Evolutionary conservation across 2,329 filamentous ascomycete species (phyloP).

Genomic region (Ophiostoma angusticollis): DNA sequence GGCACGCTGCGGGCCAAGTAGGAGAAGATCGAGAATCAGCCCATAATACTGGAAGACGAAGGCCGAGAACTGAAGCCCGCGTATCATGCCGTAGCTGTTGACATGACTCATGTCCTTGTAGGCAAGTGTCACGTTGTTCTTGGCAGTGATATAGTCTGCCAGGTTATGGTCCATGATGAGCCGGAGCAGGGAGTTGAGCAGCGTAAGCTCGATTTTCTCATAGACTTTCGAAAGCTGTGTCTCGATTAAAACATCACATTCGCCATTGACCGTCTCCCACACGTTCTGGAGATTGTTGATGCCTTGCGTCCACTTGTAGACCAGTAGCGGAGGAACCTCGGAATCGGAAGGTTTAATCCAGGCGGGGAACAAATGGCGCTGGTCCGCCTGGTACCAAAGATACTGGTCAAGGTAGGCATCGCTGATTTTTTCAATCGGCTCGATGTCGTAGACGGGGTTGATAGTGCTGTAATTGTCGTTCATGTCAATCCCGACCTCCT

Average conservation of each 20-base stretch:
- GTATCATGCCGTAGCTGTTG: constrained; percentile 97
- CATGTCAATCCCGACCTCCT: constrained; percentile 99
- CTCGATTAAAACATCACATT: constrained; percentile 98
- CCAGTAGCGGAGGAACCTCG: constrained; percentile 84
- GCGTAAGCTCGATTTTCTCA: constrained; percentile 94
- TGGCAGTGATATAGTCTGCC: constrained; percentile 96
- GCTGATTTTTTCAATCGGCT: constrained; percentile 98
- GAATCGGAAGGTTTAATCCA: constrained; percentile 99
- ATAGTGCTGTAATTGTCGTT: constrained; percentile 99
- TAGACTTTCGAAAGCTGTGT: constrained; percentile 98
- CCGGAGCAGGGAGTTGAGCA: constrained; percentile 83
- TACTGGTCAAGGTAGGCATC: constrained; percentile 98
- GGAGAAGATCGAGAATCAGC: constrained; percentile 79
- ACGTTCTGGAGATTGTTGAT: constrained; percentile 97
- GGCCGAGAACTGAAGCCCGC: constrained; percentile 91
- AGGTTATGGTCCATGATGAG: constrained; percentile 99
- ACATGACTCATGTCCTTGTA: constrained; percentile 99
- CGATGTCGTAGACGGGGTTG: constrained; percentile 97
- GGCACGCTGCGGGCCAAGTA: constrained; percentile 88
- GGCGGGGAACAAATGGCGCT: constrained; percentile 88
- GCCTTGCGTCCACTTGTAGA: constrained; percentile 98
- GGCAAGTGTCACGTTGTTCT: constrained; percentile 97
- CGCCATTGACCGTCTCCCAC: constrained; percentile 85
- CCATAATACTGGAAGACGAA: constrained; percentile 99
- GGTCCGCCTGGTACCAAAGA: constrained; percentile 97